Base-by-base conservation (phyloP, 2,329 filamentous ascomycete genomes). In the Harringtonia aguacate region DNA sequence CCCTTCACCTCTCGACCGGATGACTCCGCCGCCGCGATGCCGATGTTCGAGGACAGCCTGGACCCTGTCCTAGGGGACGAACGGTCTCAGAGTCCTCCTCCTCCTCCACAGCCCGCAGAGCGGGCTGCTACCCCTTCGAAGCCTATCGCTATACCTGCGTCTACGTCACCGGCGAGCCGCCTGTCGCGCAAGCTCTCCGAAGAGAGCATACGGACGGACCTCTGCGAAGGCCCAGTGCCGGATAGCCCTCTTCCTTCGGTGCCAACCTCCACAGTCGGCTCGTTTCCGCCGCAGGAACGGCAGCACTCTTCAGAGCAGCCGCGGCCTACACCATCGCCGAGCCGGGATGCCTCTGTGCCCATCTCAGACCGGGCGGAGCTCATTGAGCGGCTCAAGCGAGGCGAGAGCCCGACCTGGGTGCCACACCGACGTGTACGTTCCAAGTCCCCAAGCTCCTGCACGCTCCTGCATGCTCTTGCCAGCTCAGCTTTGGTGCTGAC, bases 321-420 rank as follows among this genome's bases (percentile, higher is more conserved):
- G 18, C 27, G 8, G n/a, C 22, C 20, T 5, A 17, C 29, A 6
- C 43, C 40, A 7, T 58, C 60, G 2, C 61, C 61, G 6, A 59
- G 61, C 22, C 51, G 53, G 20, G 56, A 58, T 28, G 36, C 46
- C 7, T 46, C 53, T 9, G 53, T 51, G n/a, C 50, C 64, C 13
- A 69, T 67, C 30, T 71, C 69, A 17, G 79, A 87, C 59, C 75
- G 89, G 50, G 78, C 79, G 46, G 83, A 89, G 61, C 68, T 95
- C 54, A 95, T 97, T 46, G 77, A 88, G 61, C 75, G 81, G 51
- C 72, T 95, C 52, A 95, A 95, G 66, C 78, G 76, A 60, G 79
- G 79, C 28, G 80, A 88, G 62, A 84, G 78, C 55, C 81, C 85
- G 31, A 77, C 78, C 5, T 92, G 86, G 86, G 68, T 81, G 33